A percentile compares a stretch with the other conserved stretches of the same genome.
These are phyloP conservation scores for Umbellularia californica DNA, from an alignment of 164 flowering plant species.

Conservation along the genomic window DNA sequence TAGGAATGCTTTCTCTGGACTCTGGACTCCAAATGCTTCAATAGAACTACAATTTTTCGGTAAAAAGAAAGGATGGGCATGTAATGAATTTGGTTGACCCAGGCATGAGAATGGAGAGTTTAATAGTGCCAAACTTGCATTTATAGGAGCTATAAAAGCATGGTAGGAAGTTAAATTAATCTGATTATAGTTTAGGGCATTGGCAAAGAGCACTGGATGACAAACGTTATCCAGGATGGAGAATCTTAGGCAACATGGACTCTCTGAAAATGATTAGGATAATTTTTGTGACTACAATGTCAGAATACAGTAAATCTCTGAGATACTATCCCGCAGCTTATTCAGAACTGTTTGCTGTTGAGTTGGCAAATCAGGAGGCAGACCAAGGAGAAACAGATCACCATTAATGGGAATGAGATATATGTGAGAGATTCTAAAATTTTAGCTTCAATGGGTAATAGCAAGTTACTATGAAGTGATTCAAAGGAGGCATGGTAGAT, in stretches of 20 bases:
- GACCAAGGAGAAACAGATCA: neutral
- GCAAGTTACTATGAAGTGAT: no score
- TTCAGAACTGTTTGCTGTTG: constrained; percentile 42
- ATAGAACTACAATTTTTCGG: constrained; percentile 49
- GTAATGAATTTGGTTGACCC: constrained; percentile 85
- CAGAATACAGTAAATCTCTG: constrained; percentile 66
- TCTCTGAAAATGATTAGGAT: constrained; percentile 47
- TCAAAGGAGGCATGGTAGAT: no score
- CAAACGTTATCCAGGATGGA: constrained; percentile 63
- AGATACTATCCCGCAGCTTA: constrained; percentile 76
- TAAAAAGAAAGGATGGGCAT: constrained; percentile 92
- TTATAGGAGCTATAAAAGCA: constrained; percentile 75
- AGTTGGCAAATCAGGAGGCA: constrained; percentile 32
- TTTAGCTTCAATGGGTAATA: no score
- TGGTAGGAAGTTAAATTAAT: constrained; percentile 78
- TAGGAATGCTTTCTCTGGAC: constrained; percentile 45
- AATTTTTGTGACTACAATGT: constrained; percentile 61
- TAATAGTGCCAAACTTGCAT: constrained; percentile 70
- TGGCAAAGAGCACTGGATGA: constrained; percentile 90
- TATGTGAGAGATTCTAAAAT: no score
- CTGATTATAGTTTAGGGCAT: constrained; percentile 79
- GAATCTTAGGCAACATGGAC: constrained; percentile 33
- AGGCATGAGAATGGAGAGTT: constrained; percentile 61
- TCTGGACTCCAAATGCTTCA: constrained; percentile 33
- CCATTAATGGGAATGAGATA: no score